Conservation (phyloP, 2,329 filamentous ascomycete genomes). For the Venturiaceae sp. region DNA sequence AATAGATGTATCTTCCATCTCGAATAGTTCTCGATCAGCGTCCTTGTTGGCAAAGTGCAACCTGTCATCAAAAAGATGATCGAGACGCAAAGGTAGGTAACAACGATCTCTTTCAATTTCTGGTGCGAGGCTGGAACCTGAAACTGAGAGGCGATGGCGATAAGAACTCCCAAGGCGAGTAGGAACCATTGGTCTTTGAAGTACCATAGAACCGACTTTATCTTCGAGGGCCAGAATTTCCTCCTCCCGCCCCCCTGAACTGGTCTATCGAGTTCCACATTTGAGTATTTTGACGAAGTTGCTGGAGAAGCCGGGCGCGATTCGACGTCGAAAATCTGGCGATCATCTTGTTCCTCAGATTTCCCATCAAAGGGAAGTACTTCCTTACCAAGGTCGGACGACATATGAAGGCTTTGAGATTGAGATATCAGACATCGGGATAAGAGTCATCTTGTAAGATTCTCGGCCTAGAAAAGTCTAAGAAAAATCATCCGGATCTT, state of each 20-base stretch:
- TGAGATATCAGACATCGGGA: not conserved
- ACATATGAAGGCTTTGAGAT: not conserved
- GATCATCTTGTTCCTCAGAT: not conserved
- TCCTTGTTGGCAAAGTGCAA: constrained; percentile 54
- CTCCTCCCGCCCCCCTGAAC: not conserved
- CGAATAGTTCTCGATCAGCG: constrained; percentile 50
- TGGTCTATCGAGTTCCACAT: not conserved
- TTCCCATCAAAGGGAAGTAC: not conserved
- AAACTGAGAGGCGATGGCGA: constrained; percentile 44
- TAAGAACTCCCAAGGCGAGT: constrained; percentile 47
- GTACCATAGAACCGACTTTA: not conserved
- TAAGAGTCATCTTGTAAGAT: not conserved
- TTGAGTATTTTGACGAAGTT: not conserved
- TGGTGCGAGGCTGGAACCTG: constrained; percentile 46
- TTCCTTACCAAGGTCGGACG: not conserved
- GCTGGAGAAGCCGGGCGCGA: not conserved
- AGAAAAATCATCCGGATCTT: not conserved
- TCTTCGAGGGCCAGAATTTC: not conserved
- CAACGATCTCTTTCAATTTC: constrained; percentile 35
- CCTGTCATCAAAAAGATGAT: constrained; percentile 65
- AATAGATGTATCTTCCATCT: constrained; percentile 61
- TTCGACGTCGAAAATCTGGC: not conserved
- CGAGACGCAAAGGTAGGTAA: constrained; percentile 59
- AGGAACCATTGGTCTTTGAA: constrained; percentile 49
- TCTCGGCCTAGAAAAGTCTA: not conserved